These are phyloP conservation scores for Actinidia chinensis DNA, from an alignment of 179 eudicot genomes.

Conservation along the genomic window DNA sequence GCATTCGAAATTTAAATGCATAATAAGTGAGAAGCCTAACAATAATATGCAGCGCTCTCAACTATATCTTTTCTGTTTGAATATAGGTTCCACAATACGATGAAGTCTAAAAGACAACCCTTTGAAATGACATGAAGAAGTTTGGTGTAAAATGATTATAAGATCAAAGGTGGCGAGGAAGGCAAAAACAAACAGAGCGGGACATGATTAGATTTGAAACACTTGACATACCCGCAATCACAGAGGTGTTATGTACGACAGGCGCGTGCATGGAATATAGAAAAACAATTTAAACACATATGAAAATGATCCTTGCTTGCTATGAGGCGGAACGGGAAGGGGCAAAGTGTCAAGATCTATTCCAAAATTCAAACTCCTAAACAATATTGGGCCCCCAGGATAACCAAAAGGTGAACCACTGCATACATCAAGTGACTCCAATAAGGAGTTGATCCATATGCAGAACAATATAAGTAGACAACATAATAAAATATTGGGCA, in stretches of 20 bases:
- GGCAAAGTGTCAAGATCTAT: slow-evolving; percentile 97
- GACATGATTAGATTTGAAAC: no score
- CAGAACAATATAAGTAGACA: neutral
- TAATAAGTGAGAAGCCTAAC: neutral
- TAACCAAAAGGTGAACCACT: slow-evolving; percentile 99
- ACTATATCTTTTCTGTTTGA: neutral
- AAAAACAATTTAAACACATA: slow-evolving; percentile 12
- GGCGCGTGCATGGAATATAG: no score
- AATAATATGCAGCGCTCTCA: neutral
- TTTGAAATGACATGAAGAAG: neutral
- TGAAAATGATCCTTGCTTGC: slow-evolving; percentile 70
- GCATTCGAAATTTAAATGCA: neutral
- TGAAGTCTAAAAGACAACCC: neutral
- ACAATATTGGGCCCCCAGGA: slow-evolving; percentile 89
- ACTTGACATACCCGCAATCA: no score
- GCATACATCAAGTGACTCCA: slow-evolving; percentile 23
- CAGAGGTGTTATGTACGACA: no score
- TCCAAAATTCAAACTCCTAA: slow-evolving; percentile 93
- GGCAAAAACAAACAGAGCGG: no score
- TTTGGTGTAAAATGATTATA: no score
- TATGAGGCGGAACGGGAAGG: no score
- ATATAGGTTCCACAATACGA: neutral
- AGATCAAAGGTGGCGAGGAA: no score
- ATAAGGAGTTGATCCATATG: slow-evolving; percentile 8
- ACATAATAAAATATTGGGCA: neutral